A percentile compares a stretch with the other conserved stretches of the same genome.
These are phyloP conservation scores for Euphorbia pulcherrima DNA, from an alignment of 345 rosid species.

Conservation along the genomic window DNA sequence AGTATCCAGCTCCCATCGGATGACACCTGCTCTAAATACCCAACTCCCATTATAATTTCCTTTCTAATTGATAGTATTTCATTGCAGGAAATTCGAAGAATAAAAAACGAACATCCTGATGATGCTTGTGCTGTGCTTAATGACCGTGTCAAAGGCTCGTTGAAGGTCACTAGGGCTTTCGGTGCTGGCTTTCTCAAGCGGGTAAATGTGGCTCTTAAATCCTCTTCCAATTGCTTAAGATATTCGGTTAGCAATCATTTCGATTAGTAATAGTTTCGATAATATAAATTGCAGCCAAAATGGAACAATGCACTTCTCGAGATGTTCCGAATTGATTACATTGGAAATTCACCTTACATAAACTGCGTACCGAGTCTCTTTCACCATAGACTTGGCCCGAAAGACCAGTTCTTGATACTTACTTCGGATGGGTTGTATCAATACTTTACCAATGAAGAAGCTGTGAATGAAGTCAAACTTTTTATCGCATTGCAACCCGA, in stretches of 20 bases:
- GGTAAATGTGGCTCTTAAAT: constrained; percentile 34
- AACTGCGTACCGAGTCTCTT: constrained; percentile 67
- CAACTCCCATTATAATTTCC: too few species aligned
- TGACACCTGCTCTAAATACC: too few species aligned
- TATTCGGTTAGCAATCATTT: constrained; percentile 6
- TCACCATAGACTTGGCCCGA: constrained; percentile 65
- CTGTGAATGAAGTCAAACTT: constrained; percentile 58
- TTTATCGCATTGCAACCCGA: constrained; percentile 76
- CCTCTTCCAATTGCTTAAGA: not conserved
- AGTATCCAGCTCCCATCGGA: too few species aligned
- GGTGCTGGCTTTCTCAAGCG: constrained; percentile 95
- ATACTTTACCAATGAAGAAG: constrained; percentile 82
- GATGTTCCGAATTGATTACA: constrained; percentile 75
- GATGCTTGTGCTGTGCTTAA: constrained; percentile 68
- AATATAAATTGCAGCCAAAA: constrained; percentile 77
- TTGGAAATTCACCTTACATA: constrained; percentile 75
- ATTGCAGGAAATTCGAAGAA: constrained; percentile 81
- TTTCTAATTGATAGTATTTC: constrained; percentile 4
- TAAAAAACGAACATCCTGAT: constrained; percentile 73
- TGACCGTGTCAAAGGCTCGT: constrained; percentile 87
- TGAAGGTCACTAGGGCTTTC: constrained; percentile 95
- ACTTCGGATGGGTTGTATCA: constrained; percentile 91
- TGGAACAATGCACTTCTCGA: constrained; percentile 83
- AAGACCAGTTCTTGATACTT: constrained; percentile 70
- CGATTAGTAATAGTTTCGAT: too few species aligned